phyloP scores from a whole-genome alignment of 2,329 filamentous ascomycete species.

The Cordyceps cateniannulata region DNA sequence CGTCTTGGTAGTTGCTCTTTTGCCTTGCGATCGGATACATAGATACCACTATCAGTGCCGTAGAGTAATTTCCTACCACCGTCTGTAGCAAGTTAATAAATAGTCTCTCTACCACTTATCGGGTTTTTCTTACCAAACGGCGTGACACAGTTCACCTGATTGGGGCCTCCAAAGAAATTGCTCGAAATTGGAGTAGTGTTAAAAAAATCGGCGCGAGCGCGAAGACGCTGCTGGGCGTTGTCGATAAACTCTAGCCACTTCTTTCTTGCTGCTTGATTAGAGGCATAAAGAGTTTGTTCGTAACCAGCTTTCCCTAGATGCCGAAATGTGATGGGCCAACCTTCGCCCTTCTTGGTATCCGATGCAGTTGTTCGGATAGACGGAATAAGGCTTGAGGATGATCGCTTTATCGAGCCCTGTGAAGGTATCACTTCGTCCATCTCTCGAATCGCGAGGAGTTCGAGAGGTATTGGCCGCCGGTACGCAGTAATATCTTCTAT shows the following conservation, averaged over 20 bases:
- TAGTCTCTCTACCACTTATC: constrained; percentile 8
- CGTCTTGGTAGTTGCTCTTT: constrained; percentile 76
- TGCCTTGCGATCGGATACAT: constrained; percentile 81
- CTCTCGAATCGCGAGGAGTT: constrained; percentile 86
- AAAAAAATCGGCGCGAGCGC: constrained; percentile 87
- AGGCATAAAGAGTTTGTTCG: constrained; percentile 81
- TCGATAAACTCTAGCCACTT: constrained; percentile 98
- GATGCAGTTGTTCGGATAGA: constrained; percentile 40
- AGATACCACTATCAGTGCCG: constrained; percentile 91
- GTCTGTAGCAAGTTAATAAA: constrained; percentile 47
- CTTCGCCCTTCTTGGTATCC: constrained; percentile 60
- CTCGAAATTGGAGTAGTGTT: constrained; percentile 59
- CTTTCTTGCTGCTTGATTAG: constrained; percentile 76
- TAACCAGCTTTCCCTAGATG: constrained; percentile 95
- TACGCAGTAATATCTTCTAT: constrained; percentile 93
- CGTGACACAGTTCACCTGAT: constrained; percentile 89
- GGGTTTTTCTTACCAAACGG: constrained; percentile 64
- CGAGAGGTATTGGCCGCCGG: constrained; percentile 84
- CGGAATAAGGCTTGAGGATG: constrained; percentile 76
- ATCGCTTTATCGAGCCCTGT: constrained; percentile 72
- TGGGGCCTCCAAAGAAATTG: constrained; percentile 56
- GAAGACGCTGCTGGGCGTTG: constrained; percentile 77
- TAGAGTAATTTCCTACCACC: constrained; percentile 91
- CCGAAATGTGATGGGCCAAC: constrained; percentile 91
- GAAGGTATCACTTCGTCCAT: constrained; percentile 94